phyloP scores from a whole-genome alignment of 148 eudicot species.

The Linanthus parryae region DNA sequence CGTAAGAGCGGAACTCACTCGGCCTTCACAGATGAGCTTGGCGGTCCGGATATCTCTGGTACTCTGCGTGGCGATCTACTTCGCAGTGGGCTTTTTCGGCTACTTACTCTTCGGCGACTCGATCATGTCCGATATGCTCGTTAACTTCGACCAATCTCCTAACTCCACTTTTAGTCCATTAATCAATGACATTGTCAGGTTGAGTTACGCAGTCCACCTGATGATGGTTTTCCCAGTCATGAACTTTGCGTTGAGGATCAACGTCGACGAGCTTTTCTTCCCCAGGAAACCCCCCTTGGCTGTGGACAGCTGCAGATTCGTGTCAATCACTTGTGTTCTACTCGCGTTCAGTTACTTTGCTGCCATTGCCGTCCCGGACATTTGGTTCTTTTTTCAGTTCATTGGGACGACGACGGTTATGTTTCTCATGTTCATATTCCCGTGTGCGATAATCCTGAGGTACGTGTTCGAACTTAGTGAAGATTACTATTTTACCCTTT shows the following conservation, averaged over 20 bases:
- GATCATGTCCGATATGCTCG: constrained; percentile 84
- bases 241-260: constrained; percentile 65
- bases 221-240: constrained; percentile 88
- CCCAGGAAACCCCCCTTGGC: constrained; percentile 38
- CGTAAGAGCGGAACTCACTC: constrained; percentile 71
- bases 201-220: constrained; percentile 85
- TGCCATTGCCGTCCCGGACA: constrained; percentile 71
- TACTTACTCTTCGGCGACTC: constrained; percentile 85
- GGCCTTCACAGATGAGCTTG: constrained; percentile 69
- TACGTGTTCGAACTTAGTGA: no score
- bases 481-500: no score
- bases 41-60: constrained; percentile 76
- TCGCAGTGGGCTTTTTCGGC: constrained; percentile 88
- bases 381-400: constrained; percentile 94
- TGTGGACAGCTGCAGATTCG: constrained; percentile 44
- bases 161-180: constrained; percentile 33
- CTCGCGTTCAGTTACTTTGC: constrained; percentile 50
- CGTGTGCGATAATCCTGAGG: constrained; percentile 75
- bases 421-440: constrained; percentile 78
- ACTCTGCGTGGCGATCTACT: constrained; percentile 64
- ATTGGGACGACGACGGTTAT: constrained; percentile 85
- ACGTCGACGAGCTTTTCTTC: constrained; percentile 68
- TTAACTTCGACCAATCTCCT: constrained; percentile 64
- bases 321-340: constrained; percentile 44
- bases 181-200: constrained; percentile 51